Conservation (phyloP, 352 stramenopile genomes). For the Pythium monospermum region DNA sequence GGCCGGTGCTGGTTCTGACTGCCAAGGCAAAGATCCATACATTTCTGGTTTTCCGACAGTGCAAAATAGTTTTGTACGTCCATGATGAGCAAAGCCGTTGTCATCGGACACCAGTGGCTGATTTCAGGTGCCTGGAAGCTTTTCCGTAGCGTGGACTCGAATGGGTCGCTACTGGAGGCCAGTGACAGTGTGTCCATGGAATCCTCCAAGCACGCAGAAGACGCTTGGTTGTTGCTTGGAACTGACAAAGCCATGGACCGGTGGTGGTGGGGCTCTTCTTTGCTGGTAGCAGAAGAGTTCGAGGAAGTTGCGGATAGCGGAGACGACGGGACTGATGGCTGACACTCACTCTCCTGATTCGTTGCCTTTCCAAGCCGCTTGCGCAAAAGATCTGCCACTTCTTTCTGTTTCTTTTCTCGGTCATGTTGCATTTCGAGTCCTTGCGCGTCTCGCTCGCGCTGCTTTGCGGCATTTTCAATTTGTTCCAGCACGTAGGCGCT, state of each 20-base stretch:
- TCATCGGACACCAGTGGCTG: slow-evolving; percentile 58
- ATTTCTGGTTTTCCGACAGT: slow-evolving; percentile 25
- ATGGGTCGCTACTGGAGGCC: slow-evolving; percentile 4
- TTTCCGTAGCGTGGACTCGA: neutral
- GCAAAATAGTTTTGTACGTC: slow-evolving; percentile 73
- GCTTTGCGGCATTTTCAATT: slow-evolving; percentile 28
- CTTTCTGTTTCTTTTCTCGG: slow-evolving; percentile 38
- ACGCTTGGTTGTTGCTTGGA: neutral
- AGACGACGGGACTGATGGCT: neutral
- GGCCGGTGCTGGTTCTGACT: slow-evolving; percentile 3
- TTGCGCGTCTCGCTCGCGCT: slow-evolving; percentile 20
- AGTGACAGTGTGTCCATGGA: slow-evolving; percentile 17
- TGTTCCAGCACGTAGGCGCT: slow-evolving; percentile 47
- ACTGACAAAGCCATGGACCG: neutral
- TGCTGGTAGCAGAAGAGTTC: no score
- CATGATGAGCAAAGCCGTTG: slow-evolving; percentile 54
- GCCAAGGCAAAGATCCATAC: no score
- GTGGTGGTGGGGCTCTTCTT: neutral
- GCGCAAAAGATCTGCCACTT: slow-evolving; percentile 47
- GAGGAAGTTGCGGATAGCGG: no score
- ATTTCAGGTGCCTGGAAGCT: slow-evolving; percentile 1
- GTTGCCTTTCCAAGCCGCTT: slow-evolving; percentile 32
- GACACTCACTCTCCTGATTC: neutral
- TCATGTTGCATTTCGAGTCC: slow-evolving; percentile 26
- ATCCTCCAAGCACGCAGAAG: neutral